Evolutionary conservation across 2,329 filamentous ascomycete genomes (phyloP), one percentile per base, ranked within the genome.

Genomic region (Lojkania enalia): DNA sequence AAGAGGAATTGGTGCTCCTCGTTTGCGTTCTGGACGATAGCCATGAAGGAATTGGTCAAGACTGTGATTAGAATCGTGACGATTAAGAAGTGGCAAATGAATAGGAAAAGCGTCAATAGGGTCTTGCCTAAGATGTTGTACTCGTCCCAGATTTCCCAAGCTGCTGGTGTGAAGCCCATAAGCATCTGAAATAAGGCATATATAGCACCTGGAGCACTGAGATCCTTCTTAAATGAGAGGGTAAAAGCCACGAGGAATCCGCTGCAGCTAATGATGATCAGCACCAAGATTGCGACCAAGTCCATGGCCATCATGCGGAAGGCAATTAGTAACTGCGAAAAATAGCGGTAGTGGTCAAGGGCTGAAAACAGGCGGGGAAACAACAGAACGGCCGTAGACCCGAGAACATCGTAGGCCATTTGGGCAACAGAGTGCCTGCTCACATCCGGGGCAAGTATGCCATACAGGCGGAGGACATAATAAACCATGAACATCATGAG

Each of bases 211-310:
- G 77, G 77, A 4, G 87, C 84, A 52, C 87, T 82, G 39, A 87
- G 83, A 5, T 86, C 79, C 44, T 81, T 84, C 2, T 77, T 80
- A 61, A 87, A 87, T 0, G 91, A 91, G 40, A 95, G 75, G 0
- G 88, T 92, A 66, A 97, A 95, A 49, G 95, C 94, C 39, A 96
- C 90, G 58, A 96, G 95, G 71, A 96, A 97, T 16, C 92, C 92
- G 60, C 90, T 95, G 71, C 91, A 96, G 52, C 85, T 83, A 54
- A 96, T 90, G 33, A 95, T 71, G 41, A 96, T 90, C 33, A 96
- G 76, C 1, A 94, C 77, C 40, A 94, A 85, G 1, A 96, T 85
- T 2, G 92, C 91, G 3, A 89, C 82, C 18, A 97, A 74, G 66
- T 97, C 92, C 38, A 91, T 82, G 1, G 89, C 90, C 90, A 97